Conservation (phyloP, 129 eudicot species). For the Artemisia tridentata region DNA sequence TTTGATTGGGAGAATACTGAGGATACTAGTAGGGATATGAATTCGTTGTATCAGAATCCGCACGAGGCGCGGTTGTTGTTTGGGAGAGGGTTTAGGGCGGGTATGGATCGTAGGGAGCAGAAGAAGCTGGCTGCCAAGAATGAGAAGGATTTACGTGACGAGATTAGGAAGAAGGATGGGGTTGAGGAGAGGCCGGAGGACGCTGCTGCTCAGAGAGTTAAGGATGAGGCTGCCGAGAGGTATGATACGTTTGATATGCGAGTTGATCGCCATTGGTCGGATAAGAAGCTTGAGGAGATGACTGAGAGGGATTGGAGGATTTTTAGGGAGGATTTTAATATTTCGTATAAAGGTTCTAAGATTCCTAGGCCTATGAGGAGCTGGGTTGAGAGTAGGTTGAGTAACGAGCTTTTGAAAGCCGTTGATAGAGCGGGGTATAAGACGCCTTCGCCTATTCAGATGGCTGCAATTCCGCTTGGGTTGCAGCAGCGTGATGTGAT, state of each 20-base stretch:
- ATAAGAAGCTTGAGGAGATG: conserved; percentile 63
- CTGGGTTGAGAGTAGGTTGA: conserved; percentile 53
- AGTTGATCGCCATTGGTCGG: conserved; percentile 64
- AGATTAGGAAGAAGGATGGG: conserved; percentile 60
- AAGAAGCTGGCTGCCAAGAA: conserved; percentile 59
- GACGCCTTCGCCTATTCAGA: conserved; percentile 61
- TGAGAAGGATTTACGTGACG: conserved; percentile 53
- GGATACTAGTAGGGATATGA: conserved; percentile 63
- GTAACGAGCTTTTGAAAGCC: conserved; percentile 49
- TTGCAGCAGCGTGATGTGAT: conserved; percentile 58
- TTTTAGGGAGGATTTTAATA: conserved; percentile 56
- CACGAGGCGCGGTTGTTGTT: conserved; percentile 56
- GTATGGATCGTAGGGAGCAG: conserved; percentile 66
- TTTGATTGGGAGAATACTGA: conserved; percentile 70
- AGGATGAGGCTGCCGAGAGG: conserved; percentile 52
- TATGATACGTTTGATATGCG: conserved; percentile 56
- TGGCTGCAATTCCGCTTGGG: conserved; percentile 64
- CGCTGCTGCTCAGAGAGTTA: conserved; percentile 48
- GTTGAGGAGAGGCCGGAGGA: conserved; percentile 50
- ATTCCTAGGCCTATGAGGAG: conserved; percentile 58
- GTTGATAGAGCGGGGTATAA: conserved; percentile 57
- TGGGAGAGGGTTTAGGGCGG: conserved; percentile 61
- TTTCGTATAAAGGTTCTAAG: conserved; percentile 54
- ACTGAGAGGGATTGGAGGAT: conserved; percentile 64
- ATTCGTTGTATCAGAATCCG: conserved; percentile 51